These are phyloP conservation scores for Diaporthe vaccinii DNA, from an alignment of 2,329 filamentous ascomycete species.

Conservation along the genomic window DNA sequence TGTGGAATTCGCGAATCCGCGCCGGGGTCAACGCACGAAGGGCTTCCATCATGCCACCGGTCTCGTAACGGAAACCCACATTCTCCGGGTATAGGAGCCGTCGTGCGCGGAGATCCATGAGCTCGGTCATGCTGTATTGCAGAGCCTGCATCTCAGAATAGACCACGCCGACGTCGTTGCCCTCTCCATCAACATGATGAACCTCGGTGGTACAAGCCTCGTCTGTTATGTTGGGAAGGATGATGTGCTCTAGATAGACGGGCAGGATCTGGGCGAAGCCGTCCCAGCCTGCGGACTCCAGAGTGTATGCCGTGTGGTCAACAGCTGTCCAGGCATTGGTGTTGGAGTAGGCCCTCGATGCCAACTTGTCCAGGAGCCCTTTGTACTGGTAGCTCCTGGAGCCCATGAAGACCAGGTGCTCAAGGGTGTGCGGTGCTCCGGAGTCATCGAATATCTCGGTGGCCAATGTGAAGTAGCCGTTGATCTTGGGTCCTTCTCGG, in stretches of 20 bases:
- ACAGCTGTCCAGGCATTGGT: slow-evolving; percentile 99
- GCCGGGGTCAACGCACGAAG: slow-evolving; percentile 88
- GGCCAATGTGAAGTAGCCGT: slow-evolving; percentile 93
- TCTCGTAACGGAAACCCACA: slow-evolving; percentile 95
- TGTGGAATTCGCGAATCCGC: slow-evolving; percentile 93
- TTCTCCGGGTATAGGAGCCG: slow-evolving; percentile 88
- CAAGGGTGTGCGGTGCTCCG: slow-evolving; percentile 88
- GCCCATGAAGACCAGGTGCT: slow-evolving; percentile 89
- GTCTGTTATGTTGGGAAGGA: slow-evolving; percentile 92
- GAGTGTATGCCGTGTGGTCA: slow-evolving; percentile 95
- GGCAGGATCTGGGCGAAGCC: slow-evolving; percentile 95
- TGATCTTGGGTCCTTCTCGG: slow-evolving; percentile 92
- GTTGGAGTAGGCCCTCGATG: slow-evolving; percentile 90
- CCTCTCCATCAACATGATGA: slow-evolving; percentile 92
- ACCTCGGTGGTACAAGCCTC: slow-evolving; percentile 95
- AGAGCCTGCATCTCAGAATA: slow-evolving; percentile 99
- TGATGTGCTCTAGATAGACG: slow-evolving; percentile 93
- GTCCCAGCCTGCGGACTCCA: slow-evolving; percentile 97
- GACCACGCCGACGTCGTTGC: slow-evolving; percentile 95
- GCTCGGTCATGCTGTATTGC: slow-evolving; percentile 84
- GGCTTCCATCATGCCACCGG: slow-evolving; percentile 96
- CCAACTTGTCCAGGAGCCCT: slow-evolving; percentile 92
- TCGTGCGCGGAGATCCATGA: slow-evolving; percentile 88
- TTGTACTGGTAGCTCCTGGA: slow-evolving; percentile 96
- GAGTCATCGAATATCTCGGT: slow-evolving; percentile 99